Evolutionary conservation across 2,329 filamentous ascomycete species (phyloP), one percentile per base, ranked within the genome.

Genomic region (Fusarium coffeatum): DNA sequence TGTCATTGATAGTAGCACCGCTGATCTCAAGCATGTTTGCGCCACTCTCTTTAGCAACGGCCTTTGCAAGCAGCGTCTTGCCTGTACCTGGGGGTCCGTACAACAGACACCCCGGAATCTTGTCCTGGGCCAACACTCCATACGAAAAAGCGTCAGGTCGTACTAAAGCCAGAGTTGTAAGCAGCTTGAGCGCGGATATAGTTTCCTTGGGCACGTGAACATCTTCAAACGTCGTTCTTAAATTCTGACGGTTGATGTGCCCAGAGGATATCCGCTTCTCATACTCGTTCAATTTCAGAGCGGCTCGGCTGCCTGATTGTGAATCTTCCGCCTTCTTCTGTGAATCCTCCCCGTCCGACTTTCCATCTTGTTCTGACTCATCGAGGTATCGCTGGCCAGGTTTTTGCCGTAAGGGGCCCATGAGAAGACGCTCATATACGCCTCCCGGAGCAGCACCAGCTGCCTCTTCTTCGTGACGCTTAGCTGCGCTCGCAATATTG

Each of bases 61-160:
- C 89, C 76, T 90, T 91, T 45, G 90, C 90, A 10, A 92, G 83
- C 45, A 92, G 82, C 3, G 90, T 92, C 78, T 92, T 92, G 62
- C 90, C 90, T 5, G 90, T 94, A 28, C 94, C 94, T 0, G 94
- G 94, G 11, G 94, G 94, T 0, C 94, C 94, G 74, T 97, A 97
- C 0, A 97, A 84, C 1, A 97, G 87, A 49, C 96, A 89, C 16
- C 96, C 96, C 0, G 94, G 93, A 50, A 99, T 97, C 73, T 93
- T 92, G 77, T 98, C 94, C 1, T 90, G 93, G 3, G 94, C 92
- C 15, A 99, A 87, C 6, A 99, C 93, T 80, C 96, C 96, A 73
- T 99, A 99, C 13, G 90, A 90, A 80, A 98, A 99, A n/a, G 94
- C 95, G 67, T 98, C 94, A 0, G 96, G 96, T 0, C 95, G 90